Percentiles rank a stretch among this genome's conserved stretches.
Conservation (phyloP, 2,329 filamentous ascomycete genomes). For the Tolypocladium sp. region DNA sequence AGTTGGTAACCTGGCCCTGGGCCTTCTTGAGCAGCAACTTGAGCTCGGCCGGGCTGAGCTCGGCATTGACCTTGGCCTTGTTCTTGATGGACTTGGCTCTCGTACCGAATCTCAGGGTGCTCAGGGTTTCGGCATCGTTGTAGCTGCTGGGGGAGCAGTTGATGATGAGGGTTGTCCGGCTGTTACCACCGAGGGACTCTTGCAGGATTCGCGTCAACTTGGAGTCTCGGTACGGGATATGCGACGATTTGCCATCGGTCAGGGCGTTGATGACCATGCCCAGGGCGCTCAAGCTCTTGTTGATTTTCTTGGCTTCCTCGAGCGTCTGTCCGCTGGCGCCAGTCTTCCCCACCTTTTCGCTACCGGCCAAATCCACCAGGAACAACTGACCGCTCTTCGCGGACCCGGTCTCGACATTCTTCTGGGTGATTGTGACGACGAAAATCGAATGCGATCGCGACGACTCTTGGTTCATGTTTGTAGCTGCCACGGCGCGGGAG, state of each 20-base stretch:
- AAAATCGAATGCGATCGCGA: slow-evolving; percentile 98
- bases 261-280: slow-evolving; percentile 99
- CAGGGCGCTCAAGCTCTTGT: slow-evolving; percentile 96
- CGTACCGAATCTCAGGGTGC: slow-evolving; percentile 89
- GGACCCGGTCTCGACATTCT: slow-evolving; percentile 93
- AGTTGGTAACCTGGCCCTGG: slow-evolving; percentile 79
- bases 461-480: slow-evolving; percentile 99
- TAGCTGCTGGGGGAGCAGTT: slow-evolving; percentile 99
- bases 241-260: slow-evolving; percentile 93
- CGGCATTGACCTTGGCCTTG: slow-evolving; percentile 99
- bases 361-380: slow-evolving; percentile 95
- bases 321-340: slow-evolving; percentile 94
- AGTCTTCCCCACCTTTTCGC: slow-evolving; percentile 97
- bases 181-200: slow-evolving; percentile 96
- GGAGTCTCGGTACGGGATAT: slow-evolving; percentile 94
- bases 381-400: slow-evolving; percentile 95
- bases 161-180: slow-evolving; percentile 94
- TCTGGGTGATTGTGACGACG: slow-evolving; percentile 92
- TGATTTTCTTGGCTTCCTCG: slow-evolving; percentile 99
- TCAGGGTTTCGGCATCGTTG: slow-evolving; percentile 90
- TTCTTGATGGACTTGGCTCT: slow-evolving; percentile 98
- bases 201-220: slow-evolving; percentile 96
- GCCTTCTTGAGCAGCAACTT: slow-evolving; percentile 89
- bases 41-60: slow-evolving; percentile 90
- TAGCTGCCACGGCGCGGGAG: slow-evolving; percentile 84